Evolutionary conservation across 1,284 basidiomycete genomes (phyloP), one percentile per base, ranked within the genome.

Genomic region (Trichosporon sp.): DNA sequence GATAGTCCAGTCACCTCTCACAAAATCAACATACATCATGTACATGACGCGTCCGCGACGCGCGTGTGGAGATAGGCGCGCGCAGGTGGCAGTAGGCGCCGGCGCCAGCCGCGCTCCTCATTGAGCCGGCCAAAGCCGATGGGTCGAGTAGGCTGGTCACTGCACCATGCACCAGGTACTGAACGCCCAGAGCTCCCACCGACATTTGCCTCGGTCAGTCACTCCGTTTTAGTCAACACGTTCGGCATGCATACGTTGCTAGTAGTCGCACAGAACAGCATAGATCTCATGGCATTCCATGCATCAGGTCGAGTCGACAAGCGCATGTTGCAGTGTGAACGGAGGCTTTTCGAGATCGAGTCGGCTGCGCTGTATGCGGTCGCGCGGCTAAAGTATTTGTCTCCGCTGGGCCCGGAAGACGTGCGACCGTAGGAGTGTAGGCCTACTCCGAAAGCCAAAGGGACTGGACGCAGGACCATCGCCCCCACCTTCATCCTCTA

Each of bases 1-100:
- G 27, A 29, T 6, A 46, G 40, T 52, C 57, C 40, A 37, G 57
- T 58, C 57, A 58, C 27, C 37, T 54, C 27, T 31, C n/a, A 27
- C 49, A 54, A 54, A 54, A 54, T 54, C 49, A 54, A 54, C 49
- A 54, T 58, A 54, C 49, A 54, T 58, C 37, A 25, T 44, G 52
- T 34, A 61, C 62, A 61, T 67, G 60, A 54, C 49, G 49, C 49
- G 49, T 49, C 64, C 60, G 62, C 60, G 57, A 56, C 62, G 59
- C 19, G 61, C 37, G 49, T 31, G 52, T 23, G 2, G 13, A 5
- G 36, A 40, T 46, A 59, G 58, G 40, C 58, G 25, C 23, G 16
- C 25, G 34, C 23, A 2, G 7, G 23, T 14, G 11, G 23, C 9
- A 6, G 25, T 52, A 52, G 46, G 46, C 46, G 23, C 46, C 13